These are phyloP conservation scores for Ogataea corticis DNA, from an alignment of 805 yeast species.

Conservation along the genomic window DNA sequence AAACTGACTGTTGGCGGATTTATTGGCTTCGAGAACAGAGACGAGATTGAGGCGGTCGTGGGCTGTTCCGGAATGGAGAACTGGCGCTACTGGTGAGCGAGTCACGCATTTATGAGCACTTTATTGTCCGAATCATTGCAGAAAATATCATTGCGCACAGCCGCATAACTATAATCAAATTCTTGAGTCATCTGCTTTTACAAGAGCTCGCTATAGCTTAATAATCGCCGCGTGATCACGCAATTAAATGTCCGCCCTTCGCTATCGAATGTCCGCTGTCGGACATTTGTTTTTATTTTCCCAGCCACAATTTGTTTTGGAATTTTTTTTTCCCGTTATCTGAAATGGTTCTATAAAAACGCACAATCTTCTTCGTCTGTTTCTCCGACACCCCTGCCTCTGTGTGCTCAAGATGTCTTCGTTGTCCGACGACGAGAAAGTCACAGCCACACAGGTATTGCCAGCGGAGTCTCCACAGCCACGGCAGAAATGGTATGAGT, in stretches of 20 bases:
- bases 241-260: neutral
- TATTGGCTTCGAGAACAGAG: conserved; percentile 39
- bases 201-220: no score
- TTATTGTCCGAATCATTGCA: no score
- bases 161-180: no score
- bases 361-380: no score
- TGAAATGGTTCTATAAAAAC: no score
- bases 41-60: conserved; percentile 47
- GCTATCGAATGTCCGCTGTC: neutral
- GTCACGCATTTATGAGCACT: no score
- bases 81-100: conserved; percentile 72
- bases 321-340: neutral
- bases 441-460: neutral
- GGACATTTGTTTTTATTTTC: neutral
- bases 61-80: conserved; percentile 43
- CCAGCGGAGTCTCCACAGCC: neutral
- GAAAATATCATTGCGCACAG: no score
- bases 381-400: no score
- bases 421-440: neutral
- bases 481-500: conserved; percentile 13
- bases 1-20: conserved; percentile 39
- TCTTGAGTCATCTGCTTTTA: no score
- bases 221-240: neutral
- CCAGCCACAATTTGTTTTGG: neutral
- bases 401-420: no score